Percentiles rank a stretch among this genome's conserved stretches.
Conservation (phyloP, 306 rosid species). For the Fagus sylvatica region DNA sequence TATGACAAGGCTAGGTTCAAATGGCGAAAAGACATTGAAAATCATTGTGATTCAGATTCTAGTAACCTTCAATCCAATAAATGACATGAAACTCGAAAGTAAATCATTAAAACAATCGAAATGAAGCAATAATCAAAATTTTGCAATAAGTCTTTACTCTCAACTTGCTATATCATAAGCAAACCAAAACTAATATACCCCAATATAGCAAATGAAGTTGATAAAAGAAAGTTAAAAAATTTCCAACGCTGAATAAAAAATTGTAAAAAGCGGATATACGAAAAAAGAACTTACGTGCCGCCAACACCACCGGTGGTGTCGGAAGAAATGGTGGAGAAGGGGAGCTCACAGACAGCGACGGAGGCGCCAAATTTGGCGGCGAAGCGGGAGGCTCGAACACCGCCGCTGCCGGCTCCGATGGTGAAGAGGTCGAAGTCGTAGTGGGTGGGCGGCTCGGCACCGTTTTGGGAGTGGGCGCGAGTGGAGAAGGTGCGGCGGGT, state of each 20-base stretch:
- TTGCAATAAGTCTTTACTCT: neutral
- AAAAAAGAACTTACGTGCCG: conserved; percentile 69
- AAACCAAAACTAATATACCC: neutral
- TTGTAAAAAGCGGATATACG: no score
- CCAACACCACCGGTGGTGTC: conserved; percentile 90
- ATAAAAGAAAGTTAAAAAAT: neutral
- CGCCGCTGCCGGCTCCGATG: conserved; percentile 95
- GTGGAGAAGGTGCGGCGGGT: conserved; percentile 25
- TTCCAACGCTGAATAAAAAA: neutral
- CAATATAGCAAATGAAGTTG: neutral
- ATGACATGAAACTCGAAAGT: neutral
- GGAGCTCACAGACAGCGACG: conserved; percentile 91
- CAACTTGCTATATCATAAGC: neutral
- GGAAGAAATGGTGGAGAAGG: conserved; percentile 85
- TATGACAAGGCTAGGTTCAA: neutral
- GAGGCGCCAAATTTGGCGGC: conserved; percentile 74
- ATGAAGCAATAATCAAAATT: neutral
- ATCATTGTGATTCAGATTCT: neutral
- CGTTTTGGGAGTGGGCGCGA: conserved; percentile 54
- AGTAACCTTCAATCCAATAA: neutral
- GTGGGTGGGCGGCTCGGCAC: conserved; percentile 41
- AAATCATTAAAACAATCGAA: neutral
- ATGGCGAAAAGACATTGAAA: neutral
- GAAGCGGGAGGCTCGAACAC: conserved; percentile 87
- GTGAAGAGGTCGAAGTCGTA: conserved; percentile 93